A percentile compares a stretch with the other conserved stretches of the same genome.
phyloP scores from a whole-genome alignment of 140 eudicot genomes.

The Bidens hawaiensis region DNA sequence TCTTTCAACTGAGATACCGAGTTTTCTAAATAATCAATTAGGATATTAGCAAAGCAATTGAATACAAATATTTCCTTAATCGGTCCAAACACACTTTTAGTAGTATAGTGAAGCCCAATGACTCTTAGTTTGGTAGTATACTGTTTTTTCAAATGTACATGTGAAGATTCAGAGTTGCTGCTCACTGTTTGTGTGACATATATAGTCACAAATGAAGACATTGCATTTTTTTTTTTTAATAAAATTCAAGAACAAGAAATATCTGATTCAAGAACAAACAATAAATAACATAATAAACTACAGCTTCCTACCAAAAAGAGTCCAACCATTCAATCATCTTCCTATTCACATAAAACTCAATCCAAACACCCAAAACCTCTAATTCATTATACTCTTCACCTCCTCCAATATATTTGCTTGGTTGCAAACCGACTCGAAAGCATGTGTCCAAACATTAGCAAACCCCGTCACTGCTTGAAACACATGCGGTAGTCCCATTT shows the following conservation, averaged over 20 bases:
- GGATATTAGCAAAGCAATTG: too few relatives aligned
- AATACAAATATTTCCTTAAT: too few relatives aligned
- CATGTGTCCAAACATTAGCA: constrained; percentile 77
- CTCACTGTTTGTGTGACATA: too few relatives aligned
- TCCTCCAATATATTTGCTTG: constrained; percentile 52
- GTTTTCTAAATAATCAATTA: too few relatives aligned
- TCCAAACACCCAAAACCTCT: constrained; percentile 2
- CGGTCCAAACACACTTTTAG: too few relatives aligned
- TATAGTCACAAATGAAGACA: neutral
- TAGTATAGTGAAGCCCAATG: too few relatives aligned
- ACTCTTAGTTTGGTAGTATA: too few relatives aligned
- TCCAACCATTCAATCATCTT: neutral
- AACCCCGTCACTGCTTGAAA: constrained; percentile 92
- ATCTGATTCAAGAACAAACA: constrained; percentile 1
- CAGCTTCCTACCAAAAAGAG: neutral
- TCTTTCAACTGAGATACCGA: too few relatives aligned
- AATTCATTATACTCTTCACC: constrained; percentile 46
- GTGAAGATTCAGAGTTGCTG: too few relatives aligned
- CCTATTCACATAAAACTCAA: constrained; percentile 12
- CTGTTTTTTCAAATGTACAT: too few relatives aligned
- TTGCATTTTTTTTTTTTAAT: neutral
- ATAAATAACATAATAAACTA: neutral
- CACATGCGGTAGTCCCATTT: constrained; percentile 80
- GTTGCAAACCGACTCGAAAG: constrained; percentile 78
- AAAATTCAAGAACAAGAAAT: neutral